Evolutionary conservation across 2,329 filamentous ascomycete genomes (phyloP), one percentile per base, ranked within the genome.

Genomic region (Talaromyces atroroseus): DNA sequence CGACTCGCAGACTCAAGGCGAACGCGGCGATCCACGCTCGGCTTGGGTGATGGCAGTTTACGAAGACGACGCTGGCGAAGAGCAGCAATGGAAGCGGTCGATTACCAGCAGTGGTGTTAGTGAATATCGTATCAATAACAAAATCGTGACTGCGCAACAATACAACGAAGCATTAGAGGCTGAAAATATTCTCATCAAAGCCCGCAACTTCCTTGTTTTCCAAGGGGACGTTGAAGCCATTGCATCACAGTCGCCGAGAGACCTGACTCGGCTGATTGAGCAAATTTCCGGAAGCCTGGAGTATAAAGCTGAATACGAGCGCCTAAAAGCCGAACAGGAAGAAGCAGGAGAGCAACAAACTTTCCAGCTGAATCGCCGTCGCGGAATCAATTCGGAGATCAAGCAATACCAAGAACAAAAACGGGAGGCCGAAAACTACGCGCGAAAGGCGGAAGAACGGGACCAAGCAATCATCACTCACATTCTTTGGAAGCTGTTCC

Each of bases 21-120:
- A 81, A 65, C 76, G 72, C 63, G 83, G 85, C 62, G 92, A 99
- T 65, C 94, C 94, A 0, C 94, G 92, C 71, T 94, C 87, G 2
- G 95, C 94, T 2, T 99, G 92, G 92, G 95, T 99, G 14, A 97
- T 96, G 91, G 94, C 94, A 29, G 92, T 99, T 16, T 99, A 97
- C 72, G 92, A 96, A 70, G 94, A 99, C 68, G 94, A 99, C 70
- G 91, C 91, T 2, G 92, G 91, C 48, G 90, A 96, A 66, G 90
- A 95, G 72, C 92, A 96, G 69, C 86, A 87, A 63, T 99, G 94
- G 94, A 96, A 96, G 76, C 89, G 94, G 60, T 87, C 86, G 63
- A 99, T 99, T 71, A 97, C 92, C 3, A 90, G 82, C 64, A 82
- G 86, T 60, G 94, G 94, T 48, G 85, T 86, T 26, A 96, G 92